These are phyloP conservation scores for Trichocladium antarcticum DNA, from an alignment of 495 filamentous ascomycete genomes.

Conservation along the genomic window DNA sequence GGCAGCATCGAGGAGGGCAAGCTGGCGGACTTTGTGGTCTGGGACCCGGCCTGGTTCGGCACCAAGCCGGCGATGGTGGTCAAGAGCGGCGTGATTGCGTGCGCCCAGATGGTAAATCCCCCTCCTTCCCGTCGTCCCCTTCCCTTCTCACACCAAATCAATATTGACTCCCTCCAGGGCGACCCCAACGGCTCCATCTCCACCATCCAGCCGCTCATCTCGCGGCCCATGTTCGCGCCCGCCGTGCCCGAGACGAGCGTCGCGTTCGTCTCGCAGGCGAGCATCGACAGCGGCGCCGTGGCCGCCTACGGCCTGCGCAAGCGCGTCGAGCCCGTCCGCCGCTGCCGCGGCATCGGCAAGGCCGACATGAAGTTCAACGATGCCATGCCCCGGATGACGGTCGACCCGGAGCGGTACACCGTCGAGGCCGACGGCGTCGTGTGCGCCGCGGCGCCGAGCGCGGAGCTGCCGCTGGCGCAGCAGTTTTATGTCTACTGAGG, in stretches of 20 bases:
- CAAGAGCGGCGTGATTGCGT: constrained; percentile 83
- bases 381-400: constrained; percentile 77
- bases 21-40: constrained; percentile 82
- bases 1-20: constrained; percentile 86
- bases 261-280: constrained; percentile 71
- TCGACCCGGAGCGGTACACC: constrained; percentile 83
- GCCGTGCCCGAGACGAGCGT: constrained; percentile 62
- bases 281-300: constrained; percentile 53
- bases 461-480: constrained; percentile 69
- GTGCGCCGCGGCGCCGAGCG: constrained; percentile 65
- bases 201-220: constrained; percentile 75
- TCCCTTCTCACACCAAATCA: neutral
- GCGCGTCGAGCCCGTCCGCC: constrained; percentile 67
- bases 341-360: constrained; percentile 74
- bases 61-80: constrained; percentile 74
- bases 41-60: constrained; percentile 79
- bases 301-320: constrained; percentile 64
- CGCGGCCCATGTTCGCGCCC: constrained; percentile 78
- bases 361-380: constrained; percentile 92
- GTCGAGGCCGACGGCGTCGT: constrained; percentile 79
- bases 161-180: constrained; percentile 42
- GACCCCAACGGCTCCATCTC: constrained; percentile 92
- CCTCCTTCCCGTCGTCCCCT: neutral
- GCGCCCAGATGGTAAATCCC: constrained; percentile 64
- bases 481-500: constrained; percentile 62